A percentile compares a stretch with the other conserved stretches of the same genome.
Evolutionary conservation across 148 eudicot genomes (phyloP).

Genomic region (Persicaria maculosa): DNA sequence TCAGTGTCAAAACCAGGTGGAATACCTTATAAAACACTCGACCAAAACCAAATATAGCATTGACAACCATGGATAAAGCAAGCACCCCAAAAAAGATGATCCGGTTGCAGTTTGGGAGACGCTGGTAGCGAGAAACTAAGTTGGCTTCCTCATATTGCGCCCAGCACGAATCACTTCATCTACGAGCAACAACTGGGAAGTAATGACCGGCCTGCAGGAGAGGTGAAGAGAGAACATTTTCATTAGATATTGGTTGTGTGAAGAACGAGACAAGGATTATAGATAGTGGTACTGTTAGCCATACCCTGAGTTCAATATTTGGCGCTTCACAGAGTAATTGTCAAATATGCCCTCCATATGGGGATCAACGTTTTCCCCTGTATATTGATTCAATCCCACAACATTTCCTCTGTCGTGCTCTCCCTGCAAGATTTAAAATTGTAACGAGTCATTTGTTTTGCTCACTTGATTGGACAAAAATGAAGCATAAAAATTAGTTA

Average conservation of each 20-base stretch:
- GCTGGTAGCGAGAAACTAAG: conserved; percentile 18
- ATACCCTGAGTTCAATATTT: conserved; percentile 87
- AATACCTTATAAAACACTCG: conserved; percentile 2
- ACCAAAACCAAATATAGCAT: conserved; percentile 6
- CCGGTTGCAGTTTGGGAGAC: not conserved
- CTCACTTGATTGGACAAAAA: conserved; percentile 2
- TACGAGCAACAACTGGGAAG: conserved; percentile 85
- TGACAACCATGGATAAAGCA: not conserved
- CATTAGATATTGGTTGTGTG: not conserved
- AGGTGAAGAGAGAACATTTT: not conserved
- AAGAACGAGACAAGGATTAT: not conserved
- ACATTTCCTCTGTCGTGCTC: conserved; percentile 90
- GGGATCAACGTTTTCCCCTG: conserved; percentile 87
- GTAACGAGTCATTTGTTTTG: not conserved
- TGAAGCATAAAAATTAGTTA: not conserved
- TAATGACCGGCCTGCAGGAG: conserved; percentile 75
- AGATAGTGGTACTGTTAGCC: not conserved
- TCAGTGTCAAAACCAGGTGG: not conserved
- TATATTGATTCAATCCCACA: conserved; percentile 74
- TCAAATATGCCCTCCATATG: conserved; percentile 97
- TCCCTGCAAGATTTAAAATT: conserved; percentile 38
- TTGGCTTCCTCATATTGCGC: conserved; percentile 98
- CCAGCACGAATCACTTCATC: conserved; percentile 99
- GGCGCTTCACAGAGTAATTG: conserved; percentile 89
- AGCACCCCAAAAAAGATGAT: not conserved